Evolutionary conservation across 2,329 filamentous ascomycete genomes (phyloP).

Genomic region (Trichoderma aggressivum): DNA sequence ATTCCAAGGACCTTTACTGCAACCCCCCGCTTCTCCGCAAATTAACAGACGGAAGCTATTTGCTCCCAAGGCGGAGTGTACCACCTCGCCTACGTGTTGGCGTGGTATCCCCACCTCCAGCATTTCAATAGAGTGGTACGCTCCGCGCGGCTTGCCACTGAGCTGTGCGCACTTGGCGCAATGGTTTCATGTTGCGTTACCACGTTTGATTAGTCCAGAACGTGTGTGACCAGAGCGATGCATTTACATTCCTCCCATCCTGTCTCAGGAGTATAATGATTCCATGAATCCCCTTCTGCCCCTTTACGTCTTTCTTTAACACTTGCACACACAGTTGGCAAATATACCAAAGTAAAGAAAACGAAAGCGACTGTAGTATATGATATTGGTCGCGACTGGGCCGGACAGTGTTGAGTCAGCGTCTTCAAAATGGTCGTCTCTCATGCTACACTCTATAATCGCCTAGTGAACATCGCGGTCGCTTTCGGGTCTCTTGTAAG

Average conservation of each 20-base stretch:
- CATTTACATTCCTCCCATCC: neutral
- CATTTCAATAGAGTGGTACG: neutral
- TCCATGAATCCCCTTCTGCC: neutral
- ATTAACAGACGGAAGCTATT: neutral
- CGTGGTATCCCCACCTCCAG: neutral
- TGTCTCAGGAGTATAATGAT: neutral
- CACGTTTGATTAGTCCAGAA: neutral
- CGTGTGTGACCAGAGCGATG: neutral
- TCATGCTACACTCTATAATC: neutral
- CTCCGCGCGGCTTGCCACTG: neutral
- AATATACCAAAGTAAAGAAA: neutral
- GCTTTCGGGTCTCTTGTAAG: neutral
- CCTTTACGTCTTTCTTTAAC: neutral
- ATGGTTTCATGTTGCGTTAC: neutral
- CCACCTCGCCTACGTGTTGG: neutral
- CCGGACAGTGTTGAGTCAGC: neutral
- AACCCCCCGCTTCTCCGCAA: neutral
- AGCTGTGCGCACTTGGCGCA: neutral
- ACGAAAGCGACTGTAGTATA: neutral
- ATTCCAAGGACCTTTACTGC: neutral
- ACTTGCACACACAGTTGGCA: neutral
- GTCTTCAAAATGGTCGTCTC: neutral
- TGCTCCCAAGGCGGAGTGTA: neutral
- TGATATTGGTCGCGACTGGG: neutral
- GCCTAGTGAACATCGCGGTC: neutral